Evolutionary conservation across 2,329 filamentous ascomycete species (phyloP).

Genomic region (Curvularia hawaiiensis): DNA sequence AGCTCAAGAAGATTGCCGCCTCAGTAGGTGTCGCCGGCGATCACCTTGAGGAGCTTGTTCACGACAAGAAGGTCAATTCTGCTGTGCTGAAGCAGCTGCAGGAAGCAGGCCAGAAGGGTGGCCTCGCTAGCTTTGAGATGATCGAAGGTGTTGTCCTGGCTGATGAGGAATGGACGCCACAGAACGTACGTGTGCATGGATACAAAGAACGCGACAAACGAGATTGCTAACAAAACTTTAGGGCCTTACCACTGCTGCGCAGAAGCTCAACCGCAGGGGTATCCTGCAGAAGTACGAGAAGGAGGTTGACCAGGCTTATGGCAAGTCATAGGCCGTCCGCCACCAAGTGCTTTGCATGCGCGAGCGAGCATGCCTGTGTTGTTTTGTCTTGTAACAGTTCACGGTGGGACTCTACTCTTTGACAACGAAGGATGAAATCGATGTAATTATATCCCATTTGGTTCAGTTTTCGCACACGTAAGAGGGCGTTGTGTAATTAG

Average conservation of each 20-base stretch:
- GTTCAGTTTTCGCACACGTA: background rate
- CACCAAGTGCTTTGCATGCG: background rate
- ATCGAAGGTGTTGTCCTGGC: constrained; percentile 77
- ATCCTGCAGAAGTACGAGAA: constrained; percentile 58
- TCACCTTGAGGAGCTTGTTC: constrained; percentile 69
- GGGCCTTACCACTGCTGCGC: constrained; percentile 58
- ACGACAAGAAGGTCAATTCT: constrained; percentile 67
- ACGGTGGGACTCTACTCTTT: background rate
- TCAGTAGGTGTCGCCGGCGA: constrained; percentile 68
- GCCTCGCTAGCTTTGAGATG: constrained; percentile 73
- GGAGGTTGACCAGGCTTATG: constrained; percentile 56
- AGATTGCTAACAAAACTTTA: constrained; percentile 33
- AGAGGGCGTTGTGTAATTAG: background rate
- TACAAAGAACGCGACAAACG: background rate
- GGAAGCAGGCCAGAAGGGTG: constrained; percentile 66
- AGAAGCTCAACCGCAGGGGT: constrained; percentile 58
- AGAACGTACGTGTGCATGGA: constrained; percentile 67
- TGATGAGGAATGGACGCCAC: constrained; percentile 87
- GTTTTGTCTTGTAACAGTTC: background rate
- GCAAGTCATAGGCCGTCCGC: constrained; percentile 11
- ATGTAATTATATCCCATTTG: constrained; percentile 13
- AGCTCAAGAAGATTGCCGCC: constrained; percentile 61
- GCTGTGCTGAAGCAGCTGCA: constrained; percentile 74
- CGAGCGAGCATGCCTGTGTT: background rate
- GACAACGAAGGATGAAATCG: background rate